Conservation (phyloP, 805 yeast species). For the Maudiozyma barnettii region DNA sequence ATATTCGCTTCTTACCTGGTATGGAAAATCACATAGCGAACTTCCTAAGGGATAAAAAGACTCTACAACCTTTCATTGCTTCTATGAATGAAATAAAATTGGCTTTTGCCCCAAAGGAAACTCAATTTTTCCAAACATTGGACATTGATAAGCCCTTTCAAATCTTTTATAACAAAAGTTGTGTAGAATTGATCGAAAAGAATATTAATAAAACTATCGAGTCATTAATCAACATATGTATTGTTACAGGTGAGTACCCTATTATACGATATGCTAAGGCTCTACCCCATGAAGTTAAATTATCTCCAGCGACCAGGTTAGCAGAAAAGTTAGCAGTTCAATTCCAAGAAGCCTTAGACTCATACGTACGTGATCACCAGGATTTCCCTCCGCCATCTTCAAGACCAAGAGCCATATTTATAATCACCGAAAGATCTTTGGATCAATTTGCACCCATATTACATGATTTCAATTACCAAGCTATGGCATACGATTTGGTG, state of each 20-base stretch:
- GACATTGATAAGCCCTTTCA: slow-evolving; percentile 56
- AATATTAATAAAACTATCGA: slow-evolving; percentile 53
- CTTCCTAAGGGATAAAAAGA: slow-evolving; percentile 22
- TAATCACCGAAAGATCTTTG: slow-evolving; percentile 74
- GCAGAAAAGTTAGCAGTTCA: slow-evolving; percentile 63
- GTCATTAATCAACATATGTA: slow-evolving; percentile 61
- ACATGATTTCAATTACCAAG: slow-evolving; percentile 87
- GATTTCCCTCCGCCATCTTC: slow-evolving; percentile 49
- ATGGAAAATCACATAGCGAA: slow-evolving; percentile 27
- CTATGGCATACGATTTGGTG: slow-evolving; percentile 75
- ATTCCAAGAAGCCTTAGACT: slow-evolving; percentile 63
- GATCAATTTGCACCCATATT: slow-evolving; percentile 77
- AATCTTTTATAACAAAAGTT: slow-evolving; percentile 56
- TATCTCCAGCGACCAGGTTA: slow-evolving; percentile 46
- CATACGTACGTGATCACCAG: slow-evolving; percentile 59
- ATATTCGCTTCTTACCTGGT: slow-evolving; percentile 65
- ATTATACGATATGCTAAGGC: slow-evolving; percentile 59
- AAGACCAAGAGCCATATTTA: slow-evolving; percentile 61
- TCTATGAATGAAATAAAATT: slow-evolving; percentile 36
- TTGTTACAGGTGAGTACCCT: slow-evolving; percentile 81
- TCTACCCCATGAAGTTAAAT: slow-evolving; percentile 38
- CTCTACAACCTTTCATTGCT: slow-evolving; percentile 23
- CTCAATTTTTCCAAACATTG: slow-evolving; percentile 57
- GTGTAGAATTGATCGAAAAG: slow-evolving; percentile 49
- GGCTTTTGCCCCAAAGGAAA: slow-evolving; percentile 56